Percentiles rank a stretch among this genome's conserved stretches.
Evolutionary conservation across 2,329 filamentous ascomycete genomes (phyloP).

Genomic region (Neophaeococcomyces mojaviensis): DNA sequence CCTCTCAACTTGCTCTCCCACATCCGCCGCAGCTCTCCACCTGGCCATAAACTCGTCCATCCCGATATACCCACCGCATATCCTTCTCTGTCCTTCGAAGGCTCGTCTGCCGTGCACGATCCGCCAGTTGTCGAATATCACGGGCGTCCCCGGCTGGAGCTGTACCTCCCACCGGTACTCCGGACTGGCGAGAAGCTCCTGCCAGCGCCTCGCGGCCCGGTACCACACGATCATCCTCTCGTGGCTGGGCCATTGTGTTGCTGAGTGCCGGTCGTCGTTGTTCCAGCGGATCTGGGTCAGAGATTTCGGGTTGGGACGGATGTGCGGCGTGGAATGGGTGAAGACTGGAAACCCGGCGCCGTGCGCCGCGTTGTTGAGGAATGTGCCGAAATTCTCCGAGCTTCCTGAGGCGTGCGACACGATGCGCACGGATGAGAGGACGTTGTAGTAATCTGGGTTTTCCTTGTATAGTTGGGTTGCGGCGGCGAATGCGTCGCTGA

Average conservation of each 20-base stretch:
- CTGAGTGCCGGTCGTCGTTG: slow-evolving; percentile 71
- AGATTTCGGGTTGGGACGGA: slow-evolving; percentile 25
- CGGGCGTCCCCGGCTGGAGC: slow-evolving; percentile 65
- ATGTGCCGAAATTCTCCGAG: slow-evolving; percentile 54
- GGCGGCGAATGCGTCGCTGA: slow-evolving; percentile 79
- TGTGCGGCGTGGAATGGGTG: slow-evolving; percentile 40
- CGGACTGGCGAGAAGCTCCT: slow-evolving; percentile 57
- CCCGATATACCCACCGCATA: slow-evolving; percentile 83
- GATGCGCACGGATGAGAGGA: slow-evolving; percentile 52
- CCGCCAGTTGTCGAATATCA: slow-evolving; percentile 96
- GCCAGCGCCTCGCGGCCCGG: slow-evolving; percentile 65
- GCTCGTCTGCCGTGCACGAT: slow-evolving; percentile 78
- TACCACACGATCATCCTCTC: slow-evolving; percentile 61
- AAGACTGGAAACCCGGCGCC: slow-evolving; percentile 58
- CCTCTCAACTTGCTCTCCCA: slow-evolving; percentile 1
- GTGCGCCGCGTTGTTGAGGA: slow-evolving; percentile 60
- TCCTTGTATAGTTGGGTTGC: slow-evolving; percentile 53
- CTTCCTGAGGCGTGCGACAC: slow-evolving; percentile 80
- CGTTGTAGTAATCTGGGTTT: slow-evolving; percentile 49
- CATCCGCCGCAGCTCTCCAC: slow-evolving; percentile 8
- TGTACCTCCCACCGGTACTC: slow-evolving; percentile 72
- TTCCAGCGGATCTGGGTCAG: slow-evolving; percentile 79
- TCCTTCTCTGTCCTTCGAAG: slow-evolving; percentile 75
- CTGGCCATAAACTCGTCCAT: slow-evolving; percentile 22
- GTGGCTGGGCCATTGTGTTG: slow-evolving; percentile 47